Base-by-base conservation (phyloP, 371 early-diverging fungal genomes). In the Mucor plumbeus region DNA sequence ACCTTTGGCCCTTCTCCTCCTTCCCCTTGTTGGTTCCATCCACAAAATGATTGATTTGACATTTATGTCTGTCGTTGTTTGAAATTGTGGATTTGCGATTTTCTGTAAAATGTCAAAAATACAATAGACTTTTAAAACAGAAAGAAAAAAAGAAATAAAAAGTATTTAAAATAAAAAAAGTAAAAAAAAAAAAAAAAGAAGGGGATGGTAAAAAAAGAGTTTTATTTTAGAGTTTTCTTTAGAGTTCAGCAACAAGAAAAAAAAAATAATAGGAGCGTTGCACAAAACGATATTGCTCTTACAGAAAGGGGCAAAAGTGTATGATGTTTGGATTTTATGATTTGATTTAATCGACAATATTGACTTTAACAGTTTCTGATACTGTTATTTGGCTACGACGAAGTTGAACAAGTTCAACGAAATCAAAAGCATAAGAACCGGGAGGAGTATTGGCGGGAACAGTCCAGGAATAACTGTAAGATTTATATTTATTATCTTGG, bases 371-470 rank as follows among this genome's bases (percentile, higher is more conserved):
- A 50, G 71, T 73, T 63, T 77, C 77, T 17, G 68, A 53, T 19
- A 67, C 62, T 43, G 69, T 69, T n/a, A 77, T 73, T 59, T 71
- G 64, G 34, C 71, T 69, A 59, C 77, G 71, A 61, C 77, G 66
- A 35, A 71, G 65, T 60, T 68, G 71, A 44, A 74, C 69, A 6
- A 53, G 38, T 34, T 77, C 77, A 44, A 63, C 62, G 31, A 77
- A 77, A 33, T 68, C 69, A 62, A 77, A 65, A 48, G 82, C 84
- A 68, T 84, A 84, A 36, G 81, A 79, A 34, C 84, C 84, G 34
- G 82, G 80, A 59, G 77, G 76, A 40, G 81, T 79, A 33, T 70
- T 75, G 13, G 72, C 78, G 43, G 84, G 84, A 40, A 84, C 73
- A 6, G 74, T 82, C 84, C 84, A 84, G 39, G 55, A 59, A 50